A percentile compares a stretch with the other conserved stretches of the same genome.
Evolutionary conservation across 2,329 filamentous ascomycete genomes (phyloP).

Genomic region (Domatiomyces catenatus): DNA sequence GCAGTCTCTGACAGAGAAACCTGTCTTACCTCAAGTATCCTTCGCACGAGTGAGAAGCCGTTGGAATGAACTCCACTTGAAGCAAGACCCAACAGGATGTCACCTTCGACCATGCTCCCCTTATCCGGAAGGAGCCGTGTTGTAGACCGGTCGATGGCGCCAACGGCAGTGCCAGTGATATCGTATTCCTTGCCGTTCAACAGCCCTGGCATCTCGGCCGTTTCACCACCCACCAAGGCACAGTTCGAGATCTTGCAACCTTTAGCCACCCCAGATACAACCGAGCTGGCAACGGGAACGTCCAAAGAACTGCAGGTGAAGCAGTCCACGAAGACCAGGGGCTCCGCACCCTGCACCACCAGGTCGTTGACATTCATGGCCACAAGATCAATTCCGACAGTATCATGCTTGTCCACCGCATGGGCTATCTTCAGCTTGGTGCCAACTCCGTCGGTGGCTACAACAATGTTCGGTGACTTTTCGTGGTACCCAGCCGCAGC

Average conservation of each 20-base stretch:
- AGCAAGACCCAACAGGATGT: slow-evolving; percentile 69
- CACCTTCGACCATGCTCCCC: slow-evolving; percentile 61
- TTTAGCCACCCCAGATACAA: slow-evolving; percentile 76
- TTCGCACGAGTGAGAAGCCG: slow-evolving; percentile 89
- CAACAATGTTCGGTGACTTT: slow-evolving; percentile 67
- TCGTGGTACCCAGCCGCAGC: slow-evolving; percentile 60
- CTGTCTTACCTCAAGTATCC: slow-evolving; percentile 60
- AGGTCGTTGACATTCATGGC: slow-evolving; percentile 99
- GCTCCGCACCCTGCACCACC: slow-evolving; percentile 86
- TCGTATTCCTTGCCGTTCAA: slow-evolving; percentile 84
- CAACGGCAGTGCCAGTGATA: slow-evolving; percentile 76
- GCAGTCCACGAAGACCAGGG: slow-evolving; percentile 94
- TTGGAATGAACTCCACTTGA: slow-evolving; percentile 90
- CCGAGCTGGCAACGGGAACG: slow-evolving; percentile 60
- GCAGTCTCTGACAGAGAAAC: slow-evolving; percentile 56
- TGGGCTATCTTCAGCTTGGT: slow-evolving; percentile 96
- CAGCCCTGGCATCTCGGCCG: slow-evolving; percentile 95
- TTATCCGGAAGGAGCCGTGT: slow-evolving; percentile 58
- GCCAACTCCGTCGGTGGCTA: slow-evolving; percentile 88
- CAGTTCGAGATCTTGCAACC: slow-evolving; percentile 76
- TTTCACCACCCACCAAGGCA: slow-evolving; percentile 90
- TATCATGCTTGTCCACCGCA: slow-evolving; percentile 74
- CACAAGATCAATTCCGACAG: slow-evolving; percentile 89
- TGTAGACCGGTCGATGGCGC: slow-evolving; percentile 45
- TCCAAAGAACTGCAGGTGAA: slow-evolving; percentile 86